Evolutionary conservation across 176 grass and related monocot species (phyloP).

Genomic region (Elymus sibiricus): DNA sequence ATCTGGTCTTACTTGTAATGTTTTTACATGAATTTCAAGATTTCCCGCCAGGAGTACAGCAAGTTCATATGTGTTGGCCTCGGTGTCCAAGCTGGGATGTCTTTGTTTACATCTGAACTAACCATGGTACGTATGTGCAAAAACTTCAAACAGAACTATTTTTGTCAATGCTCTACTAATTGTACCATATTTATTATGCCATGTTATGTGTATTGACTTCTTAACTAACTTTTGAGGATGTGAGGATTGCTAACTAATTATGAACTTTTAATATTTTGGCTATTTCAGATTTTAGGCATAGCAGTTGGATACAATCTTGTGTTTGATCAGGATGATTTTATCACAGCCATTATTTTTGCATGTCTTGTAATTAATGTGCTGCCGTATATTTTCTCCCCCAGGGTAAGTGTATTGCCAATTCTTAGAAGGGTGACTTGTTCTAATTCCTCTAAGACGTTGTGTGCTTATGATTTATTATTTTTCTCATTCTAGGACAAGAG

Average conservation of each 20-base stretch:
- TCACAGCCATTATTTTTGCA: slow-evolving; percentile 45
- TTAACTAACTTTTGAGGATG: not conserved
- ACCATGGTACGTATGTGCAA: slow-evolving; percentile 42
- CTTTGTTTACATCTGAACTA: slow-evolving; percentile 64
- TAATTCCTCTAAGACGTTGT: not conserved
- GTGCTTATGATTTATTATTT: slow-evolving; percentile 14
- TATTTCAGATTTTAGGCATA: slow-evolving; percentile 66
- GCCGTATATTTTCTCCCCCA: slow-evolving; percentile 32
- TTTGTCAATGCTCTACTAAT: not conserved
- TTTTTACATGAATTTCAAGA: slow-evolving; percentile 25
- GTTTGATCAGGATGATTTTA: slow-evolving; percentile 38
- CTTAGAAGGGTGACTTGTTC: not conserved
- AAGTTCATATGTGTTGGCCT: slow-evolving; percentile 48
- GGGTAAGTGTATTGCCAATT: slow-evolving; percentile 41
- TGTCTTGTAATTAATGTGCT: slow-evolving; percentile 44
- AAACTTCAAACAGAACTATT: not conserved
- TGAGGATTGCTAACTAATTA: not conserved
- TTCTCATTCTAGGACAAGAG: slow-evolving; percentile 37
- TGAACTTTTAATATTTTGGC: not conserved
- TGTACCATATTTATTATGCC: no score
- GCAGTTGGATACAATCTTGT: slow-evolving; percentile 62
- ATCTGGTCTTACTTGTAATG: not conserved
- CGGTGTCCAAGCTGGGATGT: slow-evolving; percentile 54
- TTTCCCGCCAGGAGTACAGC: slow-evolving; percentile 65
- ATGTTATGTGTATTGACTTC: not conserved